Conservation (phyloP, 768 basidiomycete genomes). For the Megacollybia marginata region DNA sequence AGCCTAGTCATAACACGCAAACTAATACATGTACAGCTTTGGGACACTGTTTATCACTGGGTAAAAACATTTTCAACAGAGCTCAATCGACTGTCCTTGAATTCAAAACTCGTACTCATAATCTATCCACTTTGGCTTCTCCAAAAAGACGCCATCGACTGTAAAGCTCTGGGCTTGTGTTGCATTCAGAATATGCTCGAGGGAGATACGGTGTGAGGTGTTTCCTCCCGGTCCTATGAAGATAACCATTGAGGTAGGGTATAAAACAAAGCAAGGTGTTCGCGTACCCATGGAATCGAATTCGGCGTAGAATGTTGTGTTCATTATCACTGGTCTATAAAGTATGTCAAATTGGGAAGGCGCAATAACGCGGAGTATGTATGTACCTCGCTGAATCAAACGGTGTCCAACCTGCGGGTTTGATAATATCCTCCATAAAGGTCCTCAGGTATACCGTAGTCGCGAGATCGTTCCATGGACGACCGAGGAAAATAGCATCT, state of each 20-base stretch:
- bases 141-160: slow-evolving; percentile 44
- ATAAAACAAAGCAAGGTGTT: not conserved
- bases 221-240: slow-evolving; percentile 49
- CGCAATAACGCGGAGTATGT: not conserved
- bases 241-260: not conserved
- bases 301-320: slow-evolving; percentile 55
- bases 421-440: slow-evolving; percentile 51
- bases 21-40: too few relatives aligned
- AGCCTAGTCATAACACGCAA: too few relatives aligned
- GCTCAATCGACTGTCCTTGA: not conserved
- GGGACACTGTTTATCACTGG: too few relatives aligned
- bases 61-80: too few relatives aligned
- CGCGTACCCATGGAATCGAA: slow-evolving; percentile 41
- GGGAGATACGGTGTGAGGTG: slow-evolving; percentile 30
- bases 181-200: slow-evolving; percentile 40
- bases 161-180: slow-evolving; percentile 34
- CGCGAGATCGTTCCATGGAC: slow-evolving; percentile 59
- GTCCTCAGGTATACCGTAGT: slow-evolving; percentile 46
- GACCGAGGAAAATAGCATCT: slow-evolving; percentile 47
- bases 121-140: slow-evolving; percentile 50
- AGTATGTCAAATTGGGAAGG: not conserved
- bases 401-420: slow-evolving; percentile 42
- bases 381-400: slow-evolving; percentile 35
- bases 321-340: slow-evolving; percentile 36
- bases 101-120: slow-evolving; percentile 32